These are phyloP conservation scores for Aspergillus nanangensis DNA, from an alignment of 495 filamentous ascomycete species.

Conservation along the genomic window DNA sequence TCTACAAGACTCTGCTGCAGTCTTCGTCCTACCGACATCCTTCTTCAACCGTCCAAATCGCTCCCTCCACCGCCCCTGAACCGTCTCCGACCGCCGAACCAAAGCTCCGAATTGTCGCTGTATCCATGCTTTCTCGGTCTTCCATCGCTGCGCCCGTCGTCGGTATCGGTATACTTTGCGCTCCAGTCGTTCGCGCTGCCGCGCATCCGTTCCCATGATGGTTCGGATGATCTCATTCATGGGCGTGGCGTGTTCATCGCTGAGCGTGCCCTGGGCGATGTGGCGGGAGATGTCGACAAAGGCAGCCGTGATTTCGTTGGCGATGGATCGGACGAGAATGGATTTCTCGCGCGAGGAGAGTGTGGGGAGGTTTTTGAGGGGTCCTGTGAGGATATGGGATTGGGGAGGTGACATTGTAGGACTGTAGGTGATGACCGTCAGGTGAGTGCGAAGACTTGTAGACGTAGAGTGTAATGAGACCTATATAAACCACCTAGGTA, in stretches of 20 bases:
- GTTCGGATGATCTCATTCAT: constrained; percentile 20
- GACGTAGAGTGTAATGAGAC: too few species aligned
- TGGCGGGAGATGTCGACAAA: constrained; percentile 21
- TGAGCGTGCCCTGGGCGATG: constrained; percentile 12
- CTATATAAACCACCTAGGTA: too few species aligned
- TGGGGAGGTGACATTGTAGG: constrained; percentile 1
- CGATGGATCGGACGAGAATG: constrained; percentile 22
- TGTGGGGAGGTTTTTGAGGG: constrained; percentile 15
- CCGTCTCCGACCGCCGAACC: constrained; percentile 4
- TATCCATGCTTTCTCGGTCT: constrained; percentile 13
- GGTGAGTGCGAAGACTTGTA: background rate
- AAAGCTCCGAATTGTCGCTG: constrained; percentile 9
- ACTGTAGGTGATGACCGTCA: background rate
- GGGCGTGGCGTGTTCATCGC: constrained; percentile 9
- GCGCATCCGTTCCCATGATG: constrained; percentile 14
- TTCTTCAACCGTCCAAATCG: constrained; percentile 4
- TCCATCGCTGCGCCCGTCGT: constrained; percentile 5
- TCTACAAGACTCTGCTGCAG: too few species aligned
- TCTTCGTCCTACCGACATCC: background rate
- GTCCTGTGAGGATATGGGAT: constrained; percentile 12
- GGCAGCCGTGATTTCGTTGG: constrained; percentile 23
- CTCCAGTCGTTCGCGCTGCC: constrained; percentile 8
- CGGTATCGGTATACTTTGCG: constrained; percentile 4
- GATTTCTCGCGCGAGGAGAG: constrained; percentile 14
- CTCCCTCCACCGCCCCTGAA: constrained; percentile 8